These are phyloP conservation scores for Apiotrichum sp. DNA, from an alignment of 1,284 basidiomycete genomes.

Conservation along the genomic window DNA sequence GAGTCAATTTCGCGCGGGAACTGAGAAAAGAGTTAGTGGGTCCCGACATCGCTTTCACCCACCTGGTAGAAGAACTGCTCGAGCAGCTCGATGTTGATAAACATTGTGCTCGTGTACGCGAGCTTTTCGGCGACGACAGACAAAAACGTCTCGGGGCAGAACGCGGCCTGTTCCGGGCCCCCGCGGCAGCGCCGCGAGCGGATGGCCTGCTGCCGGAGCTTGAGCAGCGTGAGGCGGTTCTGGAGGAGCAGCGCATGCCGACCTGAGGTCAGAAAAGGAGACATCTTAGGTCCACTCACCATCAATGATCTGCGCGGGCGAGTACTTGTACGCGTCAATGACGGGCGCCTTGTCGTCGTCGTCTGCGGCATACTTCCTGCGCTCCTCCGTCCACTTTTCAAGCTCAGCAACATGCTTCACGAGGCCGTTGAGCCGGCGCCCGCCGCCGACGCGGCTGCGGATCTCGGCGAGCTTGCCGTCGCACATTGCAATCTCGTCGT, in stretches of 20 bases:
- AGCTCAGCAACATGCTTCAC: slow-evolving; percentile 75
- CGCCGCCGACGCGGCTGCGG: slow-evolving; percentile 75
- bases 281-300: slow-evolving; percentile 53
- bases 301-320: slow-evolving; percentile 80
- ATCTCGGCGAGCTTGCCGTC: slow-evolving; percentile 82
- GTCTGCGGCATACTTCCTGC: slow-evolving; percentile 36
- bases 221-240: slow-evolving; percentile 74
- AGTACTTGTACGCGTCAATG: slow-evolving; percentile 75
- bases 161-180: slow-evolving; percentile 76
- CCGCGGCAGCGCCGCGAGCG: slow-evolving; percentile 79
- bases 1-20: slow-evolving; percentile 97
- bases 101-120: slow-evolving; percentile 93
- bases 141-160: slow-evolving; percentile 96
- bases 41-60: slow-evolving; percentile 19
- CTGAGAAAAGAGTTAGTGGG: slow-evolving; percentile 44
- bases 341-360: slow-evolving; percentile 48
- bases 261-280: slow-evolving; percentile 51
- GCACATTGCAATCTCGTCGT: slow-evolving; percentile 77
- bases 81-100: slow-evolving; percentile 95
- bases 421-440: slow-evolving; percentile 67
- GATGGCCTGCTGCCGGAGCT: slow-evolving; percentile 73
- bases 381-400: slow-evolving; percentile 74
- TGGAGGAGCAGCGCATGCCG: slow-evolving; percentile 84
- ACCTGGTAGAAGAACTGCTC: slow-evolving; percentile 99
- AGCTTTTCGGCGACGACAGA: slow-evolving; percentile 96